Conservation (phyloP, 148 eudicot species). For the Chenopodium album region DNA sequence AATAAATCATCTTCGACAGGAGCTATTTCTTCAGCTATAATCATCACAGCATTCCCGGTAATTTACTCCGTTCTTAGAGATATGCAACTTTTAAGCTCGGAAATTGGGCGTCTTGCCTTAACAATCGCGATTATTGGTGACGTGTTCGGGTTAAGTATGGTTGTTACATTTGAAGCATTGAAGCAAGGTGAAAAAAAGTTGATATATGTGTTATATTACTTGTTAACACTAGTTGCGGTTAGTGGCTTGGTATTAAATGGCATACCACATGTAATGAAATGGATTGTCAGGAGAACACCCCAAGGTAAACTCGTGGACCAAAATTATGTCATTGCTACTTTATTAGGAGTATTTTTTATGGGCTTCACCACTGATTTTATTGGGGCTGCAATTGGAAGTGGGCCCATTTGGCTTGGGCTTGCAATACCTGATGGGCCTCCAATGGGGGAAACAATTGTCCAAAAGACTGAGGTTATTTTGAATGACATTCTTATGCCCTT, state of each 20-base stretch:
- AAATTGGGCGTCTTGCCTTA: neutral
- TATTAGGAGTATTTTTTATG: neutral
- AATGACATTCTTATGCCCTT: neutral
- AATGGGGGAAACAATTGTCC: neutral
- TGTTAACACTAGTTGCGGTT: neutral
- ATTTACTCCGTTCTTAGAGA: neutral
- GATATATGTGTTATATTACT: neutral
- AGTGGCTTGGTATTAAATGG: neutral
- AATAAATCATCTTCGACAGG: neutral
- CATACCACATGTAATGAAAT: neutral
- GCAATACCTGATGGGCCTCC: neutral
- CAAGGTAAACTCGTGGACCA: neutral
- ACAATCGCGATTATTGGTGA: neutral
- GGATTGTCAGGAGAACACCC: neutral
- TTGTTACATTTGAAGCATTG: neutral
- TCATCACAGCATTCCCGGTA: neutral
- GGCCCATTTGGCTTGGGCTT: neutral
- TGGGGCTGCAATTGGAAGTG: neutral
- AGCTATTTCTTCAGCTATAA: neutral
- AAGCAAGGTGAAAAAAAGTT: neutral
- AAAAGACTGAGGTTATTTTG: neutral
- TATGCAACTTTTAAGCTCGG: neutral
- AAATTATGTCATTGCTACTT: neutral
- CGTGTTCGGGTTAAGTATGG: neutral
- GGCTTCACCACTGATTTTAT: neutral